Percentiles rank a stretch among this genome's conserved stretches.
Evolutionary conservation across 495 filamentous ascomycete species (phyloP).

Genomic region (Podospora pseudopauciseta): DNA sequence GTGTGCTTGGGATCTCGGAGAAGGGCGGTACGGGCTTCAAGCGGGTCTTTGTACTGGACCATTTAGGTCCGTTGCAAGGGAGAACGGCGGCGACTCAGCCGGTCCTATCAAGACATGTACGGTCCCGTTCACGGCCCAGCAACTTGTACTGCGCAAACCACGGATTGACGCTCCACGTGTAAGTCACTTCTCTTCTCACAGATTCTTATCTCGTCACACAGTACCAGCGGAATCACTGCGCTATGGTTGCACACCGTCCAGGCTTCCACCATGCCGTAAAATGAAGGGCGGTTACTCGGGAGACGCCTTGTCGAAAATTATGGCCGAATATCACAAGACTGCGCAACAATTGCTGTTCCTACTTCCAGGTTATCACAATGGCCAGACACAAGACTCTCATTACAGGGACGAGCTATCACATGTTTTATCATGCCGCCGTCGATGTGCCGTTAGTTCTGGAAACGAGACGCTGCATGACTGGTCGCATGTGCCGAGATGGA

Average conservation of each 20-base stretch:
- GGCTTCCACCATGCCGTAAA: background rate
- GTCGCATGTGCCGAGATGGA: background rate
- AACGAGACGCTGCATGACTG: background rate
- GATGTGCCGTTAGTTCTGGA: background rate
- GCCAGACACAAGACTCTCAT: background rate
- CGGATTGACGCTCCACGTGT: constrained; percentile 11
- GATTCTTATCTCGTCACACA: background rate
- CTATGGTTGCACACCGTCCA: constrained; percentile 1
- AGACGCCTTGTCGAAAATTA: background rate
- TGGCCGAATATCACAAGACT: background rate
- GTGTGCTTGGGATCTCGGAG: constrained; percentile 14
- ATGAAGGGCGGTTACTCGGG: background rate
- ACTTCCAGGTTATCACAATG: background rate
- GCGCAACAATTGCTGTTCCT: background rate
- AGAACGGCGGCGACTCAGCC: constrained; percentile 1
- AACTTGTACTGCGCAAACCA: constrained; percentile 10
- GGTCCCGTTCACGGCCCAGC: constrained; percentile 4
- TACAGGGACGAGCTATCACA: background rate
- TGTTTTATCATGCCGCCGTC: background rate
- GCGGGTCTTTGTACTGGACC: background rate
- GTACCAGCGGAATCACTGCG: background rate
- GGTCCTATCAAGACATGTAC: background rate
- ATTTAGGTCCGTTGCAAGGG: background rate
- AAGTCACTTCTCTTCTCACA: background rate
- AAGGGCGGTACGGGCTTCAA: background rate